Evolutionary conservation across 2,329 filamentous ascomycete species (phyloP).

Genomic region (Dothistroma septosporum): DNA sequence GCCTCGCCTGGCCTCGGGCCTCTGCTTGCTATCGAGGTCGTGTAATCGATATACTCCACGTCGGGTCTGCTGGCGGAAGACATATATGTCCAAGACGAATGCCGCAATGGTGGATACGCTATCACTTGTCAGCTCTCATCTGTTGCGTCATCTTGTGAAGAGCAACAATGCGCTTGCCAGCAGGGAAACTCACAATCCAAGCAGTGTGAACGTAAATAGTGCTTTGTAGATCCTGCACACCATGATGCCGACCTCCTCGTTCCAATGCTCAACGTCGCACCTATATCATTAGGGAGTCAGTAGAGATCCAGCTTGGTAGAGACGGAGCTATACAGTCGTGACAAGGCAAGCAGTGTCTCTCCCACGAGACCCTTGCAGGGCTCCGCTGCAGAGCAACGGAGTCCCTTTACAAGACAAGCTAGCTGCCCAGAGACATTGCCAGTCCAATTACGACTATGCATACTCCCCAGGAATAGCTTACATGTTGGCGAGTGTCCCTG

Average conservation of each 20-base stretch:
- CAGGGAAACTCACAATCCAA: slow-evolving; percentile 40
- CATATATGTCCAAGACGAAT: slow-evolving; percentile 49
- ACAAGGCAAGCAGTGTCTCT: no score
- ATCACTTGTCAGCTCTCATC: neutral
- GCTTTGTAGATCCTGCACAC: slow-evolving; percentile 58
- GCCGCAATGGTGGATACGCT: slow-evolving; percentile 47
- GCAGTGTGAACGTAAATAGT: slow-evolving; percentile 53
- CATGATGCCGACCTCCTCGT: slow-evolving; percentile 51
- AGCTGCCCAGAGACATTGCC: no score
- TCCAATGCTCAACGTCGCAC: slow-evolving; percentile 47
- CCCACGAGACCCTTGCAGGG: no score
- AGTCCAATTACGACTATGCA: no score
- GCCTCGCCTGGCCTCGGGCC: slow-evolving; percentile 25
- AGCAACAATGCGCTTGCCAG: neutral
- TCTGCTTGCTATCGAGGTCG: slow-evolving; percentile 33
- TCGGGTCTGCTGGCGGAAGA: slow-evolving; percentile 42
- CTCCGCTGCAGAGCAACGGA: no score
- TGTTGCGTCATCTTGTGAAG: neutral
- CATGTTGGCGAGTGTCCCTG: slow-evolving; percentile 49
- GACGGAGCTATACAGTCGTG: no score
- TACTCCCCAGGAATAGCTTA: no score
- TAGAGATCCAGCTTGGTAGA: no score
- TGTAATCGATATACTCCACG: slow-evolving; percentile 50
- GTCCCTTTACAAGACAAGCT: no score
- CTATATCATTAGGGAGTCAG: no score